These are phyloP conservation scores for Phytophthora constricta DNA, from an alignment of 352 stramenopile genomes.

Conservation along the genomic window DNA sequence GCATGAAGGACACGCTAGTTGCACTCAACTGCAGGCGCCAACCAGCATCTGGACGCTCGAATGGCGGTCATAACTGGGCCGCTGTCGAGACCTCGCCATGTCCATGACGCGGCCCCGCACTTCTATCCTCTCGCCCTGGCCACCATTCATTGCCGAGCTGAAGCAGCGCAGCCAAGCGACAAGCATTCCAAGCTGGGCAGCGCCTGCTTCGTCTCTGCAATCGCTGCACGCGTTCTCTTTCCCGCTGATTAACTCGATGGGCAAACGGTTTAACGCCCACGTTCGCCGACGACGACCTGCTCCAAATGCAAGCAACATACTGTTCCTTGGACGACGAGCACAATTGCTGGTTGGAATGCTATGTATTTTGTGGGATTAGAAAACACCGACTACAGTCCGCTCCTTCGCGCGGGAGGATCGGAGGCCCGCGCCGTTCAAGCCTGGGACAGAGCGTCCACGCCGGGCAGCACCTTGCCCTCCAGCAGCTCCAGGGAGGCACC, in stretches of 20 bases:
- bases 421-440: slow-evolving; percentile 48
- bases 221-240: neutral
- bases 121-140: neutral
- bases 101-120: neutral
- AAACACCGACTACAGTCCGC: slow-evolving; percentile 37
- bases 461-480: slow-evolving; percentile 98
- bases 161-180: too few relatives aligned
- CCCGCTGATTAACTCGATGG: neutral
- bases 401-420: slow-evolving; percentile 29
- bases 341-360: slow-evolving; percentile 20
- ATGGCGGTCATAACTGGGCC: too few relatives aligned
- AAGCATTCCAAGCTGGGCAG: neutral
- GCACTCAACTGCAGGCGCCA: neutral
- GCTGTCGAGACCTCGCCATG: too few relatives aligned
- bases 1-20: too few relatives aligned
- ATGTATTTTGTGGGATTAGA: slow-evolving; percentile 35
- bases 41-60: neutral
- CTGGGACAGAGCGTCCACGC: slow-evolving; percentile 94
- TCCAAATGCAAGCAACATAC: neutral
- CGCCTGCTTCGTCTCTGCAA: neutral
- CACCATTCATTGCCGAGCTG: neutral
- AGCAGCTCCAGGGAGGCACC: slow-evolving; percentile 97
- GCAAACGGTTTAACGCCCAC: too few relatives aligned
- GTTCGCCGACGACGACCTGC: neutral
- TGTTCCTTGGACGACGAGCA: neutral